Conservation (phyloP, 2,329 filamentous ascomycete genomes). For the Emericellopsis atlantica region DNA sequence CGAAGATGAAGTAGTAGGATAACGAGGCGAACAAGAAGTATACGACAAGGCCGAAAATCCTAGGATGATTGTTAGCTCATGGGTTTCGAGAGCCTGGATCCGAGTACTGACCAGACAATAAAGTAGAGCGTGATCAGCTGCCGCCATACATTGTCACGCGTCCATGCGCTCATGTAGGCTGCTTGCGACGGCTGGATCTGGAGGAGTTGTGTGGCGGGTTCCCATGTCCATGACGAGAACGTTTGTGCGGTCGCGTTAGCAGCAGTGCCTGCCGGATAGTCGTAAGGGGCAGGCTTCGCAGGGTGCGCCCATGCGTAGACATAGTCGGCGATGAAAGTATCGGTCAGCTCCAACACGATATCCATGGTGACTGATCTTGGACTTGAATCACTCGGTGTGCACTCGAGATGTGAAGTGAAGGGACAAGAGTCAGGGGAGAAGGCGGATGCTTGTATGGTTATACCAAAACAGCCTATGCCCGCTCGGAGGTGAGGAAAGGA, state of each 20-base stretch:
- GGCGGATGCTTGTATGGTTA: background rate
- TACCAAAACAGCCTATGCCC: too few species aligned
- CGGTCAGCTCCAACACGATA: constrained; percentile 74
- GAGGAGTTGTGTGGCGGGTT: constrained; percentile 61
- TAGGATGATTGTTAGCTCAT: constrained; percentile 20
- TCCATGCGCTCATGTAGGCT: constrained; percentile 68
- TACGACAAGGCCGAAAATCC: constrained; percentile 71
- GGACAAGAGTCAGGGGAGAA: background rate
- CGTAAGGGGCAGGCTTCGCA: constrained; percentile 36
- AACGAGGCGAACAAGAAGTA: constrained; percentile 78
- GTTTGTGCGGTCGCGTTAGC: constrained; percentile 41
- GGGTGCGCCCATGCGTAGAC: constrained; percentile 65
- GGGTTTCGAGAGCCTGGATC: background rate
- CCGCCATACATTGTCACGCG: constrained; percentile 64
- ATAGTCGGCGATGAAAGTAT: constrained; percentile 72
- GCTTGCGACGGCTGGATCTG: constrained; percentile 57
- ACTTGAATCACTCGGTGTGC: constrained; percentile 1
- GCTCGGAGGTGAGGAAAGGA: too few species aligned
- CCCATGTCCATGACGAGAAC: constrained; percentile 54
- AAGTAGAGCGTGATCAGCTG: constrained; percentile 67
- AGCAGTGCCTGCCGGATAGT: constrained; percentile 32
- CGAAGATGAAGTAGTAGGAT: constrained; percentile 83
- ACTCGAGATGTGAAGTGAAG: background rate
- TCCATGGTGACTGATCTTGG: constrained; percentile 52
- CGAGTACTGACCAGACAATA: constrained; percentile 62